phyloP scores from a whole-genome alignment of 495 filamentous ascomycete genomes.

The Aspergillus asperescens region DNA sequence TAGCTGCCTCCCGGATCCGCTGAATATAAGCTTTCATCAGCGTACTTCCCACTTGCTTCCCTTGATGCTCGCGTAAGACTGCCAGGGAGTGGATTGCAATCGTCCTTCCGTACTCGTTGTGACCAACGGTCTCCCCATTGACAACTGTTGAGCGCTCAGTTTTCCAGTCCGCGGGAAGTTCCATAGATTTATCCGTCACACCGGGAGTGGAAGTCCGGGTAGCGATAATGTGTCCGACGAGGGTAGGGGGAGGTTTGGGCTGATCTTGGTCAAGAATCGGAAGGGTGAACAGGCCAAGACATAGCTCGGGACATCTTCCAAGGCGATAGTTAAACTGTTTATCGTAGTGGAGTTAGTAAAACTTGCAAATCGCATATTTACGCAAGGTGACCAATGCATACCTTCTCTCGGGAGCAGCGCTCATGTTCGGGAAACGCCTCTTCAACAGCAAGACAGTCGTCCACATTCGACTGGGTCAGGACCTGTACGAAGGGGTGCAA shows the following conservation, averaged over 20 bases:
- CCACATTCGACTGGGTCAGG: constrained; percentile 66
- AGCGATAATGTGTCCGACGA: constrained; percentile 79
- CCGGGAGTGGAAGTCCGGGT: constrained; percentile 56
- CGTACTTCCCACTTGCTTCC: constrained; percentile 67
- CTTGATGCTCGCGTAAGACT: constrained; percentile 69
- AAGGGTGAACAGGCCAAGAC: constrained; percentile 71
- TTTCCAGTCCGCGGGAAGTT: constrained; percentile 60
- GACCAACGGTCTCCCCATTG: constrained; percentile 43
- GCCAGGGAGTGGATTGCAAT: constrained; percentile 78
- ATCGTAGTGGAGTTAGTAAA: neutral
- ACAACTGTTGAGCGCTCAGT: constrained; percentile 33
- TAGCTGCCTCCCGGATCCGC: constrained; percentile 56
- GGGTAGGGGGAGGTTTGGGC: constrained; percentile 44
- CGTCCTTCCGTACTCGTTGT: constrained; percentile 67
- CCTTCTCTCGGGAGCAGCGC: constrained; percentile 75
- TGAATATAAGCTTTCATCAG: constrained; percentile 73
- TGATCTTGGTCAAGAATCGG: constrained; percentile 38
- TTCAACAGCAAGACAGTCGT: constrained; percentile 72
- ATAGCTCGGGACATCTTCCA: constrained; percentile 68
- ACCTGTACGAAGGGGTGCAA: constrained; percentile 66
- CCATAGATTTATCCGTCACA: constrained; percentile 77
- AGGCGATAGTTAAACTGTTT: constrained; percentile 77
- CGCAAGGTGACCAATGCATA: constrained; percentile 31
- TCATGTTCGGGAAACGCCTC: constrained; percentile 68
- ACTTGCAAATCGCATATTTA: neutral